Evolutionary conservation across 129 eudicot genomes (phyloP), one percentile per base, ranked within the genome.

Genomic region (Artemisia annua): DNA sequence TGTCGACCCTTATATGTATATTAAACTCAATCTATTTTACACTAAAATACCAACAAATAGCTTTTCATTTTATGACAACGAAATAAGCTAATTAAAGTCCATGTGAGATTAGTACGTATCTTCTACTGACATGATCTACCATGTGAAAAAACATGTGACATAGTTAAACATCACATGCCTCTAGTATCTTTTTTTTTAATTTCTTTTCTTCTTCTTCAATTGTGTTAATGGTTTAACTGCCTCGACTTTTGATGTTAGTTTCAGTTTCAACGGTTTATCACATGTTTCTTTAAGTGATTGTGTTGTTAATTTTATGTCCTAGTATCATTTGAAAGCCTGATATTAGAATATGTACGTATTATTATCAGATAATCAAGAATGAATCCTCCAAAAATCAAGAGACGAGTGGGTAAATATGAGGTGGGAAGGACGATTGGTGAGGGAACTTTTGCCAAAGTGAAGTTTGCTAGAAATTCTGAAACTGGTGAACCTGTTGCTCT

Each of bases 381-480:
- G 98, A 88, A 71, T 81, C 80, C 80, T 26, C 66, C 96, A 12
- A 90, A 85, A 79, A 79, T 90, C 67, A 94, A 94, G 91, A 90
- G 97, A 17, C 59, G 82, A 78, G 87, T 94, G 13, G 98, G 98
- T 75, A 88, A 94, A 77, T 94, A 94, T 76, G 98, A 94, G 86
- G 75, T 94, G 66, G 98, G 98, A 56, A 87, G 98, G 82, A 94
- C 97, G 35, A 90, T 90, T 61, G 98, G 98, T 26, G 98, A 90
- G 83, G 98, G 98, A 67, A 86, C 97, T 72, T 94, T 90, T 79
- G 98, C 98, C 7, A 94, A 94, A 78, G 98, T 94, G 67, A 94
- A 88, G 81, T 90, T 94, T 81, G 98, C 97, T 22, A 84, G 91
- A 77, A 88, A 94, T 79, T 84, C 93, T 11, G 90, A 90, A 79